Evolutionary conservation across 805 yeast species (phyloP), one percentile per base, ranked within the genome.

Genomic region (Candida boidinii): DNA sequence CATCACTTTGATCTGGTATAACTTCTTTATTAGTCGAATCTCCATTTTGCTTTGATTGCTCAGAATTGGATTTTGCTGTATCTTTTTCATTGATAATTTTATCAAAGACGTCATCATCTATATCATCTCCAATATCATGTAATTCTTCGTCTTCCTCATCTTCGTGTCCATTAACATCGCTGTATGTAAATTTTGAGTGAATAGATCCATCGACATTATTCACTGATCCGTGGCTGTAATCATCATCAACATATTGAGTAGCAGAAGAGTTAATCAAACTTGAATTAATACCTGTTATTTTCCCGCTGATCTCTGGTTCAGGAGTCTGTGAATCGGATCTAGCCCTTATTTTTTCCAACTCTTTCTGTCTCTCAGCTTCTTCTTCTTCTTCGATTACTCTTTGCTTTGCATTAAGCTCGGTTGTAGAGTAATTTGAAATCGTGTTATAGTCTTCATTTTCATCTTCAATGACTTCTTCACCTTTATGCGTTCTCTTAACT

Each of bases 401-500:
- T 38, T 47, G 46, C 17, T 46, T 48, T 13, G 43, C 46, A 30
- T 36, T 35, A 5, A 46, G 36, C 8, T 27, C 40, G n/a, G n/a
- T n/a, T n/a, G n/a, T n/a, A n/a, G n/a, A n/a, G n/a, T n/a, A n/a
- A n/a, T n/a, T n/a, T n/a, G n/a, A n/a, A n/a, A n/a, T n/a, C 9
- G 44, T 32, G 29, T 46, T 46, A 33, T 46, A 49, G 38, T 50
- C 48, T 23, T 51, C 53, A 30, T 50, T 53, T 25, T 65, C 71
- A 17, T 66, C 72, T 26, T 81, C 94, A 5, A 84, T 67, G n/a
- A 82, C 53, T 48, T 82, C 88, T 39, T 87, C 95, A 17, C 96
- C 95, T 53, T 81, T 83, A 52, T 86, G 95, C 3, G 95, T 84
- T 46, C 86, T 68, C 43, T 85, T 67, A 42, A 84, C 73, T 28